These are phyloP conservation scores for Scheffersomyces ergatensis DNA, from an alignment of 805 yeast species.

Conservation along the genomic window DNA sequence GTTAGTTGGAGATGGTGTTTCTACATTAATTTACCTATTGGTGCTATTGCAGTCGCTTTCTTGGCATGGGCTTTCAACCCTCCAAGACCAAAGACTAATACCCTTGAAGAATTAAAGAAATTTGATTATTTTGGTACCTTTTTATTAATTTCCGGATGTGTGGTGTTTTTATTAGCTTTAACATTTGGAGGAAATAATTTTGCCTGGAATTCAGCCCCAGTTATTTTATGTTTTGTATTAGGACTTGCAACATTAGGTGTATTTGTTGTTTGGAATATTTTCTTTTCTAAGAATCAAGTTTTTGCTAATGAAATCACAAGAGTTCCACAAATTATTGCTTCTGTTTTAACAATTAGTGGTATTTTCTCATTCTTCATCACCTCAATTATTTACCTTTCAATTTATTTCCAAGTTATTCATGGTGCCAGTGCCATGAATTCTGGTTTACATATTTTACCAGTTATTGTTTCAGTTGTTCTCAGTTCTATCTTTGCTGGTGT, in stretches of 20 bases:
- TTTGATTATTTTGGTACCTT: constrained; percentile 56
- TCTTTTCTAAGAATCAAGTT: constrained; percentile 41
- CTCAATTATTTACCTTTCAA: constrained; percentile 16
- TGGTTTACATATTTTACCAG: constrained; percentile 46
- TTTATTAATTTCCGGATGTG: constrained; percentile 45
- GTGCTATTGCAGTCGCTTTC: constrained; percentile 27
- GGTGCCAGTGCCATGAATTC: constrained; percentile 41
- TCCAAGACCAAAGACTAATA: constrained; percentile 38
- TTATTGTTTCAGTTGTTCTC: constrained; percentile 36
- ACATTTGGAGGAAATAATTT: constrained; percentile 62
- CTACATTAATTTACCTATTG: constrained; percentile 46
- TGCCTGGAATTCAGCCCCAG: constrained; percentile 48
- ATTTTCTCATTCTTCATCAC: constrained; percentile 38
- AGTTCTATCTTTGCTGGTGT: constrained; percentile 38
- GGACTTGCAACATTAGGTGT: constrained; percentile 32
- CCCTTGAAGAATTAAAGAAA: constrained; percentile 36
- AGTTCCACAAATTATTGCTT: constrained; percentile 33
- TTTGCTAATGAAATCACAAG: constrained; percentile 44
- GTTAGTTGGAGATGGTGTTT: constrained; percentile 61
- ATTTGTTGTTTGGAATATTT: constrained; percentile 44
- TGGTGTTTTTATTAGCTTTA: constrained; percentile 52
- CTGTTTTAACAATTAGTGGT: constrained; percentile 31
- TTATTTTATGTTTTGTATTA: constrained; percentile 31
- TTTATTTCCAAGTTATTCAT: constrained; percentile 50
- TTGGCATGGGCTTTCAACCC: constrained; percentile 42